Conservation (phyloP, 2,329 filamentous ascomycete species). For the Ascochyta viciae-villosae region DNA sequence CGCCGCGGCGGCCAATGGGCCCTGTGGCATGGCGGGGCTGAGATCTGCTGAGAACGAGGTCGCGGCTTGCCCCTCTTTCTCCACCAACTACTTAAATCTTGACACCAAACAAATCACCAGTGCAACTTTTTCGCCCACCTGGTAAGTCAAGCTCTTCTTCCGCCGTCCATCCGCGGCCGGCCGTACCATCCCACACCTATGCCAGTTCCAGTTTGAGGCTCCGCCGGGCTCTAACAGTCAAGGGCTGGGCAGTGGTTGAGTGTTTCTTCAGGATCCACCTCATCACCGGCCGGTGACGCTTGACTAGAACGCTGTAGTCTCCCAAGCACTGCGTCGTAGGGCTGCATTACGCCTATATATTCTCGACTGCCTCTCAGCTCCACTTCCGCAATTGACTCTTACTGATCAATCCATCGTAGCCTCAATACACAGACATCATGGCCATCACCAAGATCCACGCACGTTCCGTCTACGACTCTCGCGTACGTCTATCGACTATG, state of each 20-base stretch:
- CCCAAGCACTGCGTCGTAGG: conserved; percentile 21
- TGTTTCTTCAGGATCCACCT: conserved; percentile 30
- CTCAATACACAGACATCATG: conserved; percentile 67
- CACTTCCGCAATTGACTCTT: conserved; percentile 34
- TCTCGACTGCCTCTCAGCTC: conserved; percentile 20
- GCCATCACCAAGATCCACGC: conserved; percentile 66
- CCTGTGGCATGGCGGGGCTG: conserved; percentile 32
- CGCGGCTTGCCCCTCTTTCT: conserved; percentile 32
- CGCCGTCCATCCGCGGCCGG: conserved; percentile 47
- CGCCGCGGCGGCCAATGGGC: conserved; percentile 31
- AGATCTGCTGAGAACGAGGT: conserved; percentile 20
- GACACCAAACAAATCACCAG: conserved; percentile 34
- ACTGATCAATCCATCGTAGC: conserved; percentile 21
- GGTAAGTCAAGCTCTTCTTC: conserved; percentile 43
- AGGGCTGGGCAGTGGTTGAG: conserved; percentile 31
- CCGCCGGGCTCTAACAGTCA: conserved; percentile 28
- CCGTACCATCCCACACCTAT: conserved; percentile 33
- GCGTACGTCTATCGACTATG: conserved; percentile 48
- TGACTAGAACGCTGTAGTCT: conserved; percentile 11
- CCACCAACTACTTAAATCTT: conserved; percentile 21
- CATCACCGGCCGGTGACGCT: conserved; percentile 16
- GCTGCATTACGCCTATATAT: conserved; percentile 32
- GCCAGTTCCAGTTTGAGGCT: conserved; percentile 20
- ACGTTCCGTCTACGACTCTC: conserved; percentile 95
- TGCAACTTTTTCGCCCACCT: conserved; percentile 33